phyloP scores from a whole-genome alignment of 202 grass and related monocot genomes.

The Panicum hallii region DNA sequence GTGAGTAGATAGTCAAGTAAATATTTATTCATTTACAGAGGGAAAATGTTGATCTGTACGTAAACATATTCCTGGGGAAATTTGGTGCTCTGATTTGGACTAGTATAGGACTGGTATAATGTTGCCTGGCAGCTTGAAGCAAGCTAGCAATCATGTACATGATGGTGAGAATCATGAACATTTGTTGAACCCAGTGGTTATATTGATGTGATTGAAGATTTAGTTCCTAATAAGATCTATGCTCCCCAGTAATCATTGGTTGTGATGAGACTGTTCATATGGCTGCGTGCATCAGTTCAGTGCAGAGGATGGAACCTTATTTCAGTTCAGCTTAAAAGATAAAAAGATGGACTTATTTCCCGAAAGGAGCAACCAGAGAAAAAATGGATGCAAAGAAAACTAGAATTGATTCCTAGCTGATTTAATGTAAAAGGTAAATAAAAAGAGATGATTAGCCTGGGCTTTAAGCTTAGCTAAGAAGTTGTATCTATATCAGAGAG shows the following conservation, averaged over 20 bases:
- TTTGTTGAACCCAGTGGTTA: slow-evolving; percentile 27
- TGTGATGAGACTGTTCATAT: background rate
- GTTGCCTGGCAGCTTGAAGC: slow-evolving; percentile 9
- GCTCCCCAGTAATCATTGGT: slow-evolving; percentile 21
- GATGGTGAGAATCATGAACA: slow-evolving; percentile 24
- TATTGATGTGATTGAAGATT: background rate
- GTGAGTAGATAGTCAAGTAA: background rate
- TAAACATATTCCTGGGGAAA: background rate
- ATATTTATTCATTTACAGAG: background rate
- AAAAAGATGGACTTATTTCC: background rate
- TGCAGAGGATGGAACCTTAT: background rate
- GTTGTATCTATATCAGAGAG: background rate
- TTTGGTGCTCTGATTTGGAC: background rate
- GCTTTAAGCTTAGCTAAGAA: background rate
- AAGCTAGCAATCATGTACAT: slow-evolving; percentile 28
- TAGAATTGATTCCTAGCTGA: background rate
- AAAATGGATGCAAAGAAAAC: background rate
- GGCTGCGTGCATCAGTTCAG: background rate
- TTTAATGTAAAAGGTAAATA: background rate
- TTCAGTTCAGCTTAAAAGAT: background rate
- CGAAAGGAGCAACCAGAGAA: background rate
- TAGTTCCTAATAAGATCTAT: slow-evolving; percentile 12
- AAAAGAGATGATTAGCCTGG: background rate
- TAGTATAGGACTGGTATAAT: background rate
- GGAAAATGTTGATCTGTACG: background rate